Percentiles rank a stretch among this genome's conserved stretches.
Conservation (phyloP, 2,329 filamentous ascomycete species). For the Colletotrichum magnum region DNA sequence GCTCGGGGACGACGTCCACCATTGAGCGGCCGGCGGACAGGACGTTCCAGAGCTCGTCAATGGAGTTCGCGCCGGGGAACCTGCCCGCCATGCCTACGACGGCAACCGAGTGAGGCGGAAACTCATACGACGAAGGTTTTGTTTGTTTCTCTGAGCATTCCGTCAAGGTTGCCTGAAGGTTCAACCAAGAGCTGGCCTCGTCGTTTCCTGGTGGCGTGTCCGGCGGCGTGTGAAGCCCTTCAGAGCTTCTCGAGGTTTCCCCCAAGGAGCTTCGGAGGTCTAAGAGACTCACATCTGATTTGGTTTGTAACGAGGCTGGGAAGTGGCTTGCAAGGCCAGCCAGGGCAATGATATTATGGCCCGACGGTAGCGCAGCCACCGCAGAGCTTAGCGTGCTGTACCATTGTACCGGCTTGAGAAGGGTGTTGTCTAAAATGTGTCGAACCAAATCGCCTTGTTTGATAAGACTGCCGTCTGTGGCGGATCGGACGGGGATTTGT, state of each 20-base stretch:
- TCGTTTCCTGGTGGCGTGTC: not conserved
- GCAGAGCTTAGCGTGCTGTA: constrained; percentile 1
- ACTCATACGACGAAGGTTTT: constrained; percentile 46
- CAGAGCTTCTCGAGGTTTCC: not conserved
- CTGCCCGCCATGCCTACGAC: constrained; percentile 59
- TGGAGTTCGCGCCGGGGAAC: constrained; percentile 56
- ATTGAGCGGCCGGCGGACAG: constrained; percentile 37
- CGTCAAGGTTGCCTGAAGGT: not conserved
- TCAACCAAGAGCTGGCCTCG: not conserved
- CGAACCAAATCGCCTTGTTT: not conserved
- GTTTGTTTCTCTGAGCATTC: not conserved
- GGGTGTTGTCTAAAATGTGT: constrained; percentile 8
- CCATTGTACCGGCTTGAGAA: constrained; percentile 10
- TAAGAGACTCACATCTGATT: not conserved
- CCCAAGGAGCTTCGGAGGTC: not conserved
- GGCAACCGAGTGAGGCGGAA: constrained; percentile 52
- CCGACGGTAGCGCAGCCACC: not conserved
- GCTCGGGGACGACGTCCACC: constrained; percentile 10
- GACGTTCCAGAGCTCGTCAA: constrained; percentile 53
- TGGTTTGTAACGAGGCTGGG: not conserved
- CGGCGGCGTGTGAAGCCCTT: constrained; percentile 11
- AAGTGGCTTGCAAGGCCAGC: not conserved
- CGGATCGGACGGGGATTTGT: constrained; percentile 4
- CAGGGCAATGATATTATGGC: not conserved
- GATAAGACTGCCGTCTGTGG: not conserved